Base-by-base conservation (phyloP, 306 rosid species). In the Cucurbita pepo region DNA sequence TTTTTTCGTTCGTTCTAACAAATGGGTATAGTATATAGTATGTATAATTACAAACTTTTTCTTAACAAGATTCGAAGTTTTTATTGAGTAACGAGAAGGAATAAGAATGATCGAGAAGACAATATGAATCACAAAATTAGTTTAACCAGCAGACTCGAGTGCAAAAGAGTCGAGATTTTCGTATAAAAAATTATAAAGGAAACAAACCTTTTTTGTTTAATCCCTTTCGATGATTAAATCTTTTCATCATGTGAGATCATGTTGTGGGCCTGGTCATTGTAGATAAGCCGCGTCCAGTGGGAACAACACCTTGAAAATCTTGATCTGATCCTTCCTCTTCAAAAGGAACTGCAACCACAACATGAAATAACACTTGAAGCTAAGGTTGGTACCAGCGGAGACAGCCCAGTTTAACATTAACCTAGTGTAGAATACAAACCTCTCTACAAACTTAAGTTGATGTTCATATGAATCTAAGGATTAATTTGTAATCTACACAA, bases 251-350 rank as follows among this genome's bases (percentile, higher is more conserved):
- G 75, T 1, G 69, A 70, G 71, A 66, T 90, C 82, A 94, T 80
- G 97, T 86, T 44, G 97, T 94, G 53, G 97, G 99, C 58, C 97
- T 80, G 30, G 99, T 91, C 96, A 94, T 89, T 37, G 99, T 91
- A 34, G 99, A 91, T 84, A 91, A 87, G 76, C 97, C 99, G 21
- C 97, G 96, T 44, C 99, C 97, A 75, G 83, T 63, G 0, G 97
- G 97, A 74, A 85, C 66, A 72, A 89, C 83, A 37, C 97, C 97
- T 15, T 89, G 91, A 81, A 85, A 85, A 72, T 84, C 89, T 71
- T 83, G 95, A 52, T 63, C 88, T 1, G 80, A 71, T 79, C 79
- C 89, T 75, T 82, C 96, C 79, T 80, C 96, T 82, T 86, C 97
- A 59, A 85, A 53, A 21, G 88, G 77, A 84, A 77, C 85, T 83